These are phyloP conservation scores for Didymosphaeria variabile DNA, from an alignment of 2,329 filamentous ascomycete genomes.

Conservation along the genomic window DNA sequence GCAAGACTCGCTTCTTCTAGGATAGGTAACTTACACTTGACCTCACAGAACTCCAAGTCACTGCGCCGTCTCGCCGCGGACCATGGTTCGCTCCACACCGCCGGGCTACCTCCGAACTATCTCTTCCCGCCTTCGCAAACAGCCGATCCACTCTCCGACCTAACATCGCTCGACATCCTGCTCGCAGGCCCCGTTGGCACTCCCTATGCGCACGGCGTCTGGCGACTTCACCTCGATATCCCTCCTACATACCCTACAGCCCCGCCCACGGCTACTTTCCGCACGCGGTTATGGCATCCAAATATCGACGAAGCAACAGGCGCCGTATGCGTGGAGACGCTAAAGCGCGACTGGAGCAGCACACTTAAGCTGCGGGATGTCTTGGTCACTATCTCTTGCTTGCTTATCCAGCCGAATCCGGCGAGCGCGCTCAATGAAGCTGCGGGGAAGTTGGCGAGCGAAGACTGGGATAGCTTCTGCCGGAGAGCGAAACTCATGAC, in stretches of 20 bases:
- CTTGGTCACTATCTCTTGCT: constrained; percentile 66
- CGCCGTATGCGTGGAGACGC: constrained; percentile 70
- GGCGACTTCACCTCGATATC: constrained; percentile 67
- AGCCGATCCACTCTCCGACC: constrained; percentile 57
- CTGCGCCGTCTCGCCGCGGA: constrained; percentile 68
- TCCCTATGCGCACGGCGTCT: constrained; percentile 67
- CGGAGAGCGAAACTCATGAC: constrained; percentile 69
- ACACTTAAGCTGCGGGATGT: constrained; percentile 68
- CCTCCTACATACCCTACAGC: constrained; percentile 64
- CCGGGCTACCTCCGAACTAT: constrained; percentile 68
- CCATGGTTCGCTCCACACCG: constrained; percentile 64
- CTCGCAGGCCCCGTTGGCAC: constrained; percentile 68
- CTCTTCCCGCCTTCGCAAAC: constrained; percentile 58
- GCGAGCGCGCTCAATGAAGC: constrained; percentile 70
- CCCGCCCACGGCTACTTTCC: constrained; percentile 67
- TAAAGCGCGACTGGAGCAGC: constrained; percentile 70
- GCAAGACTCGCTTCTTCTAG: background rate
- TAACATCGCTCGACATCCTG: constrained; percentile 66
- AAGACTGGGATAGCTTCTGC: constrained; percentile 67
- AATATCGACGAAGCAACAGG: constrained; percentile 71
- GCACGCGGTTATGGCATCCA: constrained; percentile 70
- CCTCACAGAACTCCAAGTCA: constrained; percentile 56
- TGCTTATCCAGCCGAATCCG: constrained; percentile 71
- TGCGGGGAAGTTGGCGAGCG: constrained; percentile 64
- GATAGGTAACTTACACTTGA: background rate